Evolutionary conservation across 1,284 basidiomycete genomes (phyloP), one percentile per base, ranked within the genome.

Genomic region (Thelephora terrestris): DNA sequence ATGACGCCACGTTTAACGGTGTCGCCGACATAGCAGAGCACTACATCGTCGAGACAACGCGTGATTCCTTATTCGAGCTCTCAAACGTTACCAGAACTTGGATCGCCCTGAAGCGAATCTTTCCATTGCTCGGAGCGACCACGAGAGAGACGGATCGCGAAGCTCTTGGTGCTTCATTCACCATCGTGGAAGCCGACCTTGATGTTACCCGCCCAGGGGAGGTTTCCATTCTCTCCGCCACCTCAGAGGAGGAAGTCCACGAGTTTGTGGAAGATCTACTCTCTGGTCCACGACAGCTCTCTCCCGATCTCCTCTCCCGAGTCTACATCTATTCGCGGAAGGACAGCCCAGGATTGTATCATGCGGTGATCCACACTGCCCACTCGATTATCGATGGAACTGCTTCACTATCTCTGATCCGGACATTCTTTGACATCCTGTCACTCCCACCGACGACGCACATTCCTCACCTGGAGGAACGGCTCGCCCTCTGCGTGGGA

Each of bases 361-460:
- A 76, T 53, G 48, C 75, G 21, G 45, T 76, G 17, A 61, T 76
- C 42, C 62, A 67, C 43, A 61, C 67, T 5, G 66, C 71, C 1
- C 76, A 79, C 55, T 57, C 60, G 48, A 72, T 78, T 44, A 67
- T 68, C 1, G 76, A 79, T 59, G 75, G 71, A 3, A 68, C 72
- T 43, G 62, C 70, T 10, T 71, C 72, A 49, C 53, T 59, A n/a
- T 66, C 64, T 1, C 53, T 76, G n/a, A 50, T 69, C 44, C 67
- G 67, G 42, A 63, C 64, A 18, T 70, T 81, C 47, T 57, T 79
- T 47, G 66, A 78, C 34, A 60, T 67, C 7, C 58, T 80, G 24
- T 61, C 66, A 0, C 55, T 57, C 3, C 57, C 59, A 2, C 49
- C 52, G 10, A 10, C 51, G 46, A 18, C 50, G 48, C 37, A 18